Percentiles rank a stretch among this genome's conserved stretches.
These are phyloP conservation scores for Exutisphaerella laricina DNA, from an alignment of 2,329 filamentous ascomycete species.

Conservation along the genomic window DNA sequence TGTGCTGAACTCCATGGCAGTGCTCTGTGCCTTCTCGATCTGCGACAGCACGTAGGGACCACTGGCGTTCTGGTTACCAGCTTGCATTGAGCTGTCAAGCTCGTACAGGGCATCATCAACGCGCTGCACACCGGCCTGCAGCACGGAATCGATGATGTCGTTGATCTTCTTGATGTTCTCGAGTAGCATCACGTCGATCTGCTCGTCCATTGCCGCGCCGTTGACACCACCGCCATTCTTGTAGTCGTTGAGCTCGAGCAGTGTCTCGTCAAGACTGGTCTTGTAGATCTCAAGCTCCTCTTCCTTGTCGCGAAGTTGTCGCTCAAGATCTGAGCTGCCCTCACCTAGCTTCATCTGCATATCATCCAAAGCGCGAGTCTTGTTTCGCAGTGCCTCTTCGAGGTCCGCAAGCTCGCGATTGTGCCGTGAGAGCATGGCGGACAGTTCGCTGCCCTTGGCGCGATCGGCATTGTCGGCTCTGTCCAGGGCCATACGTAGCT, in stretches of 20 bases:
- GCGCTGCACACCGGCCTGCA: constrained; percentile 85
- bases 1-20: constrained; percentile 93
- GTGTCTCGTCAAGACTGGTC: constrained; percentile 91
- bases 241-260: constrained; percentile 87
- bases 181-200: constrained; percentile 84
- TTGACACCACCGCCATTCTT: constrained; percentile 57
- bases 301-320: constrained; percentile 84
- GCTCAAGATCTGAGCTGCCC: constrained; percentile 78
- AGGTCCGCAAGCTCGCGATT: constrained; percentile 96
- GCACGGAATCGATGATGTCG: constrained; percentile 93
- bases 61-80: constrained; percentile 95
- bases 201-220: constrained; percentile 76
- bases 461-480: constrained; percentile 87
- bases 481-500: constrained; percentile 86
- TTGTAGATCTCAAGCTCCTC: constrained; percentile 98
- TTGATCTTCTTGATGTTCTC: constrained; percentile 89
- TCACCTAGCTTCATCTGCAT: constrained; percentile 71
- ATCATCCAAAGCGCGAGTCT: constrained; percentile 81
- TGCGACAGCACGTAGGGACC: constrained; percentile 92
- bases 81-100: constrained; percentile 95
- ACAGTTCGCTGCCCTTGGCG: constrained; percentile 90
- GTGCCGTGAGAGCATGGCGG: constrained; percentile 89
- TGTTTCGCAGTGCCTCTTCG: constrained; percentile 82
- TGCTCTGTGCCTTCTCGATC: constrained; percentile 92
- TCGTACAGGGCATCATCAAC: constrained; percentile 97